Evolutionary conservation across 352 stramenopile species (phyloP).

Genomic region (Phytopythium montanum): DNA sequence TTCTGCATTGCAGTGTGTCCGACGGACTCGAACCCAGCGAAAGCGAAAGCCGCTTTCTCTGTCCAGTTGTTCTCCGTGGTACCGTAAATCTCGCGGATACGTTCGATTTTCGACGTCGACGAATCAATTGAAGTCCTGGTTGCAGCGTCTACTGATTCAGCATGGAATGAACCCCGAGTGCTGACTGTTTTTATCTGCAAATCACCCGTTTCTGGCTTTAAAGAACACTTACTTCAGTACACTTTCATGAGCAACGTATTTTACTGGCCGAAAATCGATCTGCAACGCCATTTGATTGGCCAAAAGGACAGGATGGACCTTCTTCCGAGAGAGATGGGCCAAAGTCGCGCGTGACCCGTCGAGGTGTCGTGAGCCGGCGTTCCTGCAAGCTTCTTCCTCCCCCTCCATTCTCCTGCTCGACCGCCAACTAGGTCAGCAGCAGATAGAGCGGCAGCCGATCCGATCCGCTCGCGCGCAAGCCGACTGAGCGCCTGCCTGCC

Average conservation of each 20-base stretch:
- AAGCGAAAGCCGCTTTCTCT: background rate
- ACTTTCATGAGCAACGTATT: background rate
- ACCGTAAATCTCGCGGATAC: background rate
- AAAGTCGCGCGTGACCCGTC: constrained; percentile 8
- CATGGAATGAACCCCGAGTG: background rate
- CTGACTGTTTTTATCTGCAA: background rate
- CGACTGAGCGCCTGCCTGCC: no score
- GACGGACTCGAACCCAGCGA: background rate
- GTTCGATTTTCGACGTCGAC: background rate
- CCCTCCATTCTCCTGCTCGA: background rate
- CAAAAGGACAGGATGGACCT: constrained; percentile 11
- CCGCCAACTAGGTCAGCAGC: background rate
- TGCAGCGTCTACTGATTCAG: background rate
- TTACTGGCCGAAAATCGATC: constrained; percentile 3
- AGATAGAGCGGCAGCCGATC: no score
- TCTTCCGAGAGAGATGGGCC: constrained; percentile 7
- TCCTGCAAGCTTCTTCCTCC: constrained; percentile 4
- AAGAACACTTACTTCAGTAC: background rate
- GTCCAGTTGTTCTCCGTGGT: constrained; percentile 2
- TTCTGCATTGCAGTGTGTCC: background rate
- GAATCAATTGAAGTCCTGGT: constrained; percentile 1
- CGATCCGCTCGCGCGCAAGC: no score
- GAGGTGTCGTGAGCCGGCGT: constrained; percentile 4
- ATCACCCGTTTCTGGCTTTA: background rate
- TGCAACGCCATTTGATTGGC: background rate